Evolutionary conservation across 176 grass and related monocot genomes (phyloP).

Genomic region (Musa troglodytarum): DNA sequence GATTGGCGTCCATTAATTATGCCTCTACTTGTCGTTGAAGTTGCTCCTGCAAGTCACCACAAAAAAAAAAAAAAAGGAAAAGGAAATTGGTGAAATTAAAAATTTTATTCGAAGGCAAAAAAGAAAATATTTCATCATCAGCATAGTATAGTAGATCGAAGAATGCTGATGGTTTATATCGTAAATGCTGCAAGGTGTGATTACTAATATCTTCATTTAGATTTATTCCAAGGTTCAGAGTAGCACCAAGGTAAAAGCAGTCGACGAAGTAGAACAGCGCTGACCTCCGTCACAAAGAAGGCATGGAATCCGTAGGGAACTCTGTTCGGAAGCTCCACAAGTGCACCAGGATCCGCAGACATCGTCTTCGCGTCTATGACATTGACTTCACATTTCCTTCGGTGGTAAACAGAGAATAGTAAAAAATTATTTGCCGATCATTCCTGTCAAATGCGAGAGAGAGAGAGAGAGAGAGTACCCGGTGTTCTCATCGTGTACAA

Average conservation of each 20-base stretch:
- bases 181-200: no score
- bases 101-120: no score
- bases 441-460: no score
- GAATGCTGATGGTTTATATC: no score
- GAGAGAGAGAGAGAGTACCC: constrained; percentile 31
- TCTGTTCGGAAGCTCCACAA: constrained; percentile 71
- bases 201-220: no score
- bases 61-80: no score
- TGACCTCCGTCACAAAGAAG: constrained; percentile 82
- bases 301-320: constrained; percentile 88
- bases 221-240: no score
- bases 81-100: no score
- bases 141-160: no score
- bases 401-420: constrained; percentile 5
- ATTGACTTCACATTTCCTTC: constrained; percentile 75
- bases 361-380: constrained; percentile 92
- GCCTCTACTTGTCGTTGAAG: background rate
- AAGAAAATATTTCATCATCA: no score
- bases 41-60: background rate
- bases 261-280: background rate
- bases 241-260: no score
- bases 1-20: background rate
- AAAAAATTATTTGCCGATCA: background rate
- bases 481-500: constrained; percentile 81
- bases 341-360: constrained; percentile 66